phyloP scores from a whole-genome alignment of 2,329 filamentous ascomycete genomes.

The Seiridium unicorne region DNA sequence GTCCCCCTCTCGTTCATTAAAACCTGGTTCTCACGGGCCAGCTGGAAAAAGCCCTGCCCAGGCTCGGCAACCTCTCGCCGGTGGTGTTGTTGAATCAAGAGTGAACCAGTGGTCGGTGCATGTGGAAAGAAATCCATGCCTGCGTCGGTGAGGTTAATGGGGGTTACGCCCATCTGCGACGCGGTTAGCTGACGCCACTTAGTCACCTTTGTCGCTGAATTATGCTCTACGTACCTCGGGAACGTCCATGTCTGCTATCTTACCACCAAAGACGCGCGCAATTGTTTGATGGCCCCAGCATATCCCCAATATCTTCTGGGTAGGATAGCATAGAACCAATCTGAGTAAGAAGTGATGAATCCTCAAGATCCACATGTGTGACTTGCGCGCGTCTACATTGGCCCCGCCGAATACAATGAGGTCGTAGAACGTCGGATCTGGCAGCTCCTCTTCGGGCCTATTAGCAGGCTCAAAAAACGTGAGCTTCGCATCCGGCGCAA shows the following conservation, averaged over 20 bases:
- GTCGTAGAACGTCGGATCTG: slow-evolving; percentile 36
- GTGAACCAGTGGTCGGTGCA: slow-evolving; percentile 14
- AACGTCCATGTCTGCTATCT: slow-evolving; percentile 32
- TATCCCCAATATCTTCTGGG: slow-evolving; percentile 37
- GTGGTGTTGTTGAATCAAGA: slow-evolving; percentile 40
- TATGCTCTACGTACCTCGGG: slow-evolving; percentile 30
- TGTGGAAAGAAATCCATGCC: slow-evolving; percentile 36
- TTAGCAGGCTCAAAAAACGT: slow-evolving; percentile 37
- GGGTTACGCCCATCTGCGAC: slow-evolving; percentile 7
- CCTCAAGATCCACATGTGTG: slow-evolving; percentile 37
- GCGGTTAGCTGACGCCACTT: background rate
- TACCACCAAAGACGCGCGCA: slow-evolving; percentile 34
- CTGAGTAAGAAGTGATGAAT: slow-evolving; percentile 36
- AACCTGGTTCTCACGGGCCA: slow-evolving; percentile 35
- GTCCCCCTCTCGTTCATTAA: slow-evolving; percentile 36
- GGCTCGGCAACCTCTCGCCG: slow-evolving; percentile 33
- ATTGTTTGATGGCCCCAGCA: slow-evolving; percentile 48
- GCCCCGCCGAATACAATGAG: slow-evolving; percentile 41
- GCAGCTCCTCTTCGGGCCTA: slow-evolving; percentile 25
- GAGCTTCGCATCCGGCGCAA: slow-evolving; percentile 26
- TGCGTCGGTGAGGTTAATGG: slow-evolving; percentile 28
- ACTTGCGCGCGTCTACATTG: slow-evolving; percentile 38
- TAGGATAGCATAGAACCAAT: slow-evolving; percentile 27
- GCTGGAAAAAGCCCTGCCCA: slow-evolving; percentile 29
- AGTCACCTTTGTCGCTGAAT: too few relatives aligned